Conservation (phyloP, 2,329 filamentous ascomycete species). For the Aspergillus sojae region DNA sequence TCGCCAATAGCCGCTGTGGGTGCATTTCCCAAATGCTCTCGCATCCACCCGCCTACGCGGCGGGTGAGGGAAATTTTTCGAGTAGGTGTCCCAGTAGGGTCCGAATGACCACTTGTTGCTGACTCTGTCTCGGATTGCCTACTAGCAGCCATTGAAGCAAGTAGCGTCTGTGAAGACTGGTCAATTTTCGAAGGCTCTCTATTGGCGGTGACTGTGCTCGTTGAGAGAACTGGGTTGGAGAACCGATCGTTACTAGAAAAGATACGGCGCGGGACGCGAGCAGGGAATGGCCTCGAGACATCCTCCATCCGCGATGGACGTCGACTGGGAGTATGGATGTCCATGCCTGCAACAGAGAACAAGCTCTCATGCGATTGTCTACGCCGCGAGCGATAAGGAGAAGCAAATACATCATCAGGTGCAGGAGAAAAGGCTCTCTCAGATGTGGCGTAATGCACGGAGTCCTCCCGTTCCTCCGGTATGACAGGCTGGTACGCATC, state of each 20-base stretch:
- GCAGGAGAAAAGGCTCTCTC: slow-evolving; percentile 15
- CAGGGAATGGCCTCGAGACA: slow-evolving; percentile 46
- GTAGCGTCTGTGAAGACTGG: slow-evolving; percentile 35
- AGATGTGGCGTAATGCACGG: slow-evolving; percentile 19
- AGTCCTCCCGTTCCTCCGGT: slow-evolving; percentile 43
- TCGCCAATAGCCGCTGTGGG: slow-evolving; percentile 35
- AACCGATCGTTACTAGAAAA: slow-evolving; percentile 46
- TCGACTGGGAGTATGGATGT: slow-evolving; percentile 80
- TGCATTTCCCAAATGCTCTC: slow-evolving; percentile 63
- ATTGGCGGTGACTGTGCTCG: slow-evolving; percentile 39
- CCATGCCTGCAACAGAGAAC: slow-evolving; percentile 81
- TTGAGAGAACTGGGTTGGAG: slow-evolving; percentile 41
- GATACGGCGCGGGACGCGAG: slow-evolving; percentile 50
- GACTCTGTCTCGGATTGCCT: slow-evolving; percentile 24
- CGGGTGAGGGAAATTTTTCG: slow-evolving; percentile 48
- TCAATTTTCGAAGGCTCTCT: slow-evolving; percentile 27
- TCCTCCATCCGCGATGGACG: slow-evolving; percentile 74
- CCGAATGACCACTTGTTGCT: slow-evolving; percentile 25
- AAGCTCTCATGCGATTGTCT: slow-evolving; percentile 86
- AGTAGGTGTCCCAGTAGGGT: slow-evolving; percentile 21
- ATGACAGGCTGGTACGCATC: slow-evolving; percentile 36
- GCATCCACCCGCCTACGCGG: slow-evolving; percentile 67
- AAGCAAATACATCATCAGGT: slow-evolving; percentile 28
- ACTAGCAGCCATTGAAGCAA: slow-evolving; percentile 40
- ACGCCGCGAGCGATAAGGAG: slow-evolving; percentile 54